phyloP scores from a whole-genome alignment of 768 basidiomycete genomes.

The Boletus eberwhitei region DNA sequence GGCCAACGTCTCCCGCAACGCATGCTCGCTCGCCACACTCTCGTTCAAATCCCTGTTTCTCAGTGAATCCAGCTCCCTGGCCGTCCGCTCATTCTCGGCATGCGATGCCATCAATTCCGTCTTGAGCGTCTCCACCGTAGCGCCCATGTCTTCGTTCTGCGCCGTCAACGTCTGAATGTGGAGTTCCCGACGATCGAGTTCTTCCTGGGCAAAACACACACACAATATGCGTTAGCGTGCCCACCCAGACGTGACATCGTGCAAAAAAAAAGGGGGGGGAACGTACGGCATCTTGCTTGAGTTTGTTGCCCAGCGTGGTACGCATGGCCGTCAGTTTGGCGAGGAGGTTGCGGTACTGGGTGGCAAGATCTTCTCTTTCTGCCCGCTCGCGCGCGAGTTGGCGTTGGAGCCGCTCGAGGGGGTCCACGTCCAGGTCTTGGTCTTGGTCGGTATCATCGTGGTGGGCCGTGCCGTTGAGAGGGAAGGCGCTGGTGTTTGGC shows the following conservation, averaged over 20 bases:
- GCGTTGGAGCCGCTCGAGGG: constrained; percentile 57
- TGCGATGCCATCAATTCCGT: constrained; percentile 74
- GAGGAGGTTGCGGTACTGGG: constrained; percentile 83
- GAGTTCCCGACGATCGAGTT: constrained; percentile 91
- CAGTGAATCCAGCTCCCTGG: constrained; percentile 65
- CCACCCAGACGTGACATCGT: not conserved
- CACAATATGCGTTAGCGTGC: not conserved
- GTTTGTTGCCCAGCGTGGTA: constrained; percentile 87
- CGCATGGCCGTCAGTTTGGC: constrained; percentile 92
- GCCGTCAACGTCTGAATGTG: constrained; percentile 73
- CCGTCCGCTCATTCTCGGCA: constrained; percentile 68
- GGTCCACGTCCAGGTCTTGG: constrained; percentile 45
- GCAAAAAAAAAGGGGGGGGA: not conserved
- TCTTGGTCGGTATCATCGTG: constrained; percentile 39
- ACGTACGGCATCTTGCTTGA: constrained; percentile 94
- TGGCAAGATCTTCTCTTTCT: constrained; percentile 84
- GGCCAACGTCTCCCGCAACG: constrained; percentile 76
- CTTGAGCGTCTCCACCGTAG: constrained; percentile 76
- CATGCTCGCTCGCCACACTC: constrained; percentile 65
- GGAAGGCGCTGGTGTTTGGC: constrained; percentile 28
- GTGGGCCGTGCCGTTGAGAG: constrained; percentile 34
- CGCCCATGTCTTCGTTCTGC: constrained; percentile 70
- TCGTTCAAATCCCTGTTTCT: constrained; percentile 68
- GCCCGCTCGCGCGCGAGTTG: constrained; percentile 73
- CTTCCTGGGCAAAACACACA: constrained; percentile 64